Base-by-base conservation (phyloP, 2,329 filamentous ascomycete species). In the Fusarium temperatum region DNA sequence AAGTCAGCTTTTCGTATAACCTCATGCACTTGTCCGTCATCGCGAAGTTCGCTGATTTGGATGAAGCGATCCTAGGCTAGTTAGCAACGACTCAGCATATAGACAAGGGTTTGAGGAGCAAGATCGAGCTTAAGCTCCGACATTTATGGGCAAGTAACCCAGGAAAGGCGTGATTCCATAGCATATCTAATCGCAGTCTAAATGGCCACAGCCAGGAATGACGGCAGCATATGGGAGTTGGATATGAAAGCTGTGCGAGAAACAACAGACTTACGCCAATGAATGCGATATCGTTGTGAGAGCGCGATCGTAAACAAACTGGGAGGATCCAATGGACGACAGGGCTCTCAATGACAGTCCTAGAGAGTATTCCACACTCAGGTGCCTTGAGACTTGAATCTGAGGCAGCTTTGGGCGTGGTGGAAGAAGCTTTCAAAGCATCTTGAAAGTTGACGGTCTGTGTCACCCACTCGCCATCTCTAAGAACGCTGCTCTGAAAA, bases 1-100 rank as follows among this genome's bases (percentile, higher is more conserved):
- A 98, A 96, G 80, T 98, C 91, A 45, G 88, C 87, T 81, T 95
- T 97, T 68, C 89, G 89, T n/a, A 89, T 86, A n/a, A 98, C 86
- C 78, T 94, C 90, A 73, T 91, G 89, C 30, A 98, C 87, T 77
- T 93, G 91, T 3, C 91, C 91, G 78, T 93, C 89, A 50, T 86
- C 85, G 10, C 87, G 86, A 6, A 96, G 88, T 80, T 97, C 93
- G 76, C 91, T 93, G 72, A 98, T 90, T 75, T 96, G 92, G 50
- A 99, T 88, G 76, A 90, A 94, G 72, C 93, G 89, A 74, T 97
- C 93, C 91, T 93, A 51, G 20, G 18, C 45, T 30, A 50, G 28
- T 77, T 51, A 76, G 72, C 62, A 63, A 62, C 35, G 14, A 26
- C 61, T 50, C 56, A 36, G n/a, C 30, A 32, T 26, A 8, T 17